Evolutionary conservation across 2,329 filamentous ascomycete species (phyloP), one percentile per base, ranked within the genome.

Genomic region (Passalora sequoiae): DNA sequence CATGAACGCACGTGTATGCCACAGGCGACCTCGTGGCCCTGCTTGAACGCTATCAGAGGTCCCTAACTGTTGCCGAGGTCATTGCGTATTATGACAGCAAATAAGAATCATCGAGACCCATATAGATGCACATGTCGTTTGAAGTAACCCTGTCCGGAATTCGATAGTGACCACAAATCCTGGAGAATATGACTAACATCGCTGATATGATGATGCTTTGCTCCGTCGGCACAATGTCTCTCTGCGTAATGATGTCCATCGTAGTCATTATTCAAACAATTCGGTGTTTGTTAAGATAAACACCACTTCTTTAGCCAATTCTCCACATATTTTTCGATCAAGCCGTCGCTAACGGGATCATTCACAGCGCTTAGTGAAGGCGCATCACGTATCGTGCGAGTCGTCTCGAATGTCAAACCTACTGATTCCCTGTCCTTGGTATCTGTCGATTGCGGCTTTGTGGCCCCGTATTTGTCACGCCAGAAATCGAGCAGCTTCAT

Each of bases 401-500:
- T 15, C 25, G 45, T 48, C 25, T 48, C 45, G 25, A 41, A 48
- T 6, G 20, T 37, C 37, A 48, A 15, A 2, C 37, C 40, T 4
- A 32, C 25, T 15, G 37, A 36, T 24, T 48, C 40, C n/a, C 28
- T 13, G 2, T 44, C 45, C 13, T 25, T 9, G 8, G 8, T 12
- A 10, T 15, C 21, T 21, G 27, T 4, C 4, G 19, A 28, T n/a
- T n/a, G n/a, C 6, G n/a, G 8, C 13, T 10, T 12, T 27, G 30
- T 36, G 5, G 40, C 27, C 3, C 47, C 47, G 15, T 50, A 50
- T 31, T 47, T 50, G 24, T 28, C 40, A 25, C 19, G 35, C 47
- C 47, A 61, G 40, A 62, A 62, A 30, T 59, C 59, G 6, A 60
- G 20, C 12, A 63, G 40, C 47, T 63, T 61, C 28, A 59, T 32